Base-by-base conservation (phyloP, 2,329 filamentous ascomycete species). In the Tolypocladium ophioglossoides region DNA sequence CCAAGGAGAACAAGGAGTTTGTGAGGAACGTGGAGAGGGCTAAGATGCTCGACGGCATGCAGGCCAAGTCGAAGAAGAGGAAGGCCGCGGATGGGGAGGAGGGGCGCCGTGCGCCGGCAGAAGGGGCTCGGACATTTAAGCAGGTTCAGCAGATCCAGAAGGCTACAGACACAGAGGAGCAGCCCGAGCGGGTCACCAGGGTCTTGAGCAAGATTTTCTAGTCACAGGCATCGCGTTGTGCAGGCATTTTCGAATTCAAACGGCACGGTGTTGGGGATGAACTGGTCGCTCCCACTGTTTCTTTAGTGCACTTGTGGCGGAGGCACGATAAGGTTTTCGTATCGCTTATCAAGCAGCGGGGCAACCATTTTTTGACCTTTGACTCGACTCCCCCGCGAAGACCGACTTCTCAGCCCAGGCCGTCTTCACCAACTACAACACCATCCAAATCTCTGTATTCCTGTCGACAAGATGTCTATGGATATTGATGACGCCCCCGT, bases 1-100 rank as follows among this genome's bases (percentile, higher is more conserved):
- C 83, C 56, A 84, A 80, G 70, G 89, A 94, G 76, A 91, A 92
- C 69, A 89, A 87, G 77, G 80, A 84, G 60, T 94, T 92, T 67
- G 79, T 91, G 56, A 77, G 82, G 61, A 91, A 92, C 66, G 78
- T 94, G 55, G 88, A 94, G 75, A 82, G 77, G 65, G 85, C 83
- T 51, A 92, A 91, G 80, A 86, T 90, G 78, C 67, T 89, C 59
- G 84, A 89, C 51, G 84, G 84, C 11, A 91, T 91, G 70, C 82
- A 84, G 65, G 75, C 84, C 66, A 77, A 73, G 61, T 76, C 75
- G 52, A 75, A 69, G 64, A 73, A 72, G 69, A 69, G 57, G 63
- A 66, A 56, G 70, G 63, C 60, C 12, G 66, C 58, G 5, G 61
- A 56, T 4, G 63, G 59, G 9, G 61, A 57, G n/a, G 63, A 48